Conservation (phyloP, 768 basidiomycete genomes). For the Russula lepida region DNA sequence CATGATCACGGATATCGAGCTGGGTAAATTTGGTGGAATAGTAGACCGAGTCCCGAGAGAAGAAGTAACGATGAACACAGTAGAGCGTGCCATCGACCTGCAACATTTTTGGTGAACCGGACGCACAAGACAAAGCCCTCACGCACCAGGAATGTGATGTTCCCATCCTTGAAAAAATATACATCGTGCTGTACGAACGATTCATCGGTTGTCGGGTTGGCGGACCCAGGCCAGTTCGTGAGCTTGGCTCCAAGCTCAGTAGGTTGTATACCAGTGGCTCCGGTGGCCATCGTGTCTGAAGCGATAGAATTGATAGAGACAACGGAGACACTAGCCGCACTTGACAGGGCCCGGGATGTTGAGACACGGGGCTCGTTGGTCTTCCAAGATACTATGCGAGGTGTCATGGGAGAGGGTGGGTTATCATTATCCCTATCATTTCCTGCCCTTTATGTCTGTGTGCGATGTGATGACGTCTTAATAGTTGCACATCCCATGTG, state of each 20-base stretch:
- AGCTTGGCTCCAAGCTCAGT: neutral
- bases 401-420: neutral
- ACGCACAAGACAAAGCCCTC: neutral
- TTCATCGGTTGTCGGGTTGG: neutral
- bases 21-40: neutral
- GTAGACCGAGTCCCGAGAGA: conserved; percentile 8
- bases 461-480: neutral
- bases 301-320: neutral
- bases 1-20: neutral
- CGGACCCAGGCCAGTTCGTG: neutral
- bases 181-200: neutral
- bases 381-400: neutral
- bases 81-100: neutral
- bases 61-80: conserved; percentile 15
- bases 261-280: neutral
- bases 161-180: conserved; percentile 18
- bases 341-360: neutral
- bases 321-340: neutral
- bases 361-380: neutral
- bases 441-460: neutral
- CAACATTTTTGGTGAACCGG: neutral
- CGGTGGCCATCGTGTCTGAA: neutral
- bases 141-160: conserved; percentile 18
- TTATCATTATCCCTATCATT: neutral
- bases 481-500: neutral